Conservation (phyloP, 2,329 filamentous ascomycete species). For the Diaporthe amygdali region DNA sequence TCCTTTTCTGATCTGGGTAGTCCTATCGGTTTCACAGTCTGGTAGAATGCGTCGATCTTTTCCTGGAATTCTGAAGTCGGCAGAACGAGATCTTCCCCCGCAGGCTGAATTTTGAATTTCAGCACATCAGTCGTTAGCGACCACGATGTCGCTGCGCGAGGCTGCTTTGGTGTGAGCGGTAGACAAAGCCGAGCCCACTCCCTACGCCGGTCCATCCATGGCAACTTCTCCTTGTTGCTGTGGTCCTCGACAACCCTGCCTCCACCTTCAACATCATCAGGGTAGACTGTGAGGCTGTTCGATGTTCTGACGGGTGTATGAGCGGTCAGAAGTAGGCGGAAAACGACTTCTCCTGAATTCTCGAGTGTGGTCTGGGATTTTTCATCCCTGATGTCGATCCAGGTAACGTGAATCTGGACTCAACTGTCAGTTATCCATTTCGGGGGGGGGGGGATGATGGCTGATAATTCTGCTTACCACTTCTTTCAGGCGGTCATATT, state of each 20-base stretch:
- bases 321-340: slow-evolving; percentile 49
- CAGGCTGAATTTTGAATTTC: slow-evolving; percentile 16
- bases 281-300: slow-evolving; percentile 30
- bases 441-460: neutral
- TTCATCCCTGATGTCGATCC: slow-evolving; percentile 41
- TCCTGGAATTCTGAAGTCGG: neutral
- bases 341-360: slow-evolving; percentile 48
- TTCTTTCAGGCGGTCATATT: slow-evolving; percentile 36
- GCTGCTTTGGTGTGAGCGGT: neutral
- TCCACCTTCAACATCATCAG: neutral
- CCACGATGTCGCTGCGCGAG: neutral
- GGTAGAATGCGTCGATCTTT: neutral
- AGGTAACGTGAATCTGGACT: slow-evolving; percentile 42
- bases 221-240: slow-evolving; percentile 35
- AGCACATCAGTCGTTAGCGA: slow-evolving; percentile 3
- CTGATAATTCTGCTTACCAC: slow-evolving; percentile 22
- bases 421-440: slow-evolving; percentile 23
- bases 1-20: neutral
- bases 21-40: neutral
- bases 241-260: slow-evolving; percentile 39
- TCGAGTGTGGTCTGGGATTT: slow-evolving; percentile 37
- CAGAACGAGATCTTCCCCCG: slow-evolving; percentile 17
- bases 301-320: slow-evolving; percentile 30
- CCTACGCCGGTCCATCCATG: slow-evolving; percentile 41
- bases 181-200: slow-evolving; percentile 38